Conservation (phyloP, 768 basidiomycete genomes). For the Cubamyces lactineus region DNA sequence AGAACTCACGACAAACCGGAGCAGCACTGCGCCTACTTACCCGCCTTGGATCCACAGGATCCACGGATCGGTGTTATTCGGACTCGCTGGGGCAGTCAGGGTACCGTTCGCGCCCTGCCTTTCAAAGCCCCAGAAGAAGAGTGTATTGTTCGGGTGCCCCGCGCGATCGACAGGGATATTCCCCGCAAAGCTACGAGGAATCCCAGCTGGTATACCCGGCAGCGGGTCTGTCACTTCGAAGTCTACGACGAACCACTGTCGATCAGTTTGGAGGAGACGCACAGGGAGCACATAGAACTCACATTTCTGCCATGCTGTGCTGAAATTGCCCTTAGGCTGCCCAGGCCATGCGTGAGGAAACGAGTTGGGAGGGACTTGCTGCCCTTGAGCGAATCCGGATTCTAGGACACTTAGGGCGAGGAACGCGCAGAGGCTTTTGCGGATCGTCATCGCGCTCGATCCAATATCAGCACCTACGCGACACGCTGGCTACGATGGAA, state of each 20-base stretch:
- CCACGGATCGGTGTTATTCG: slow-evolving; percentile 58
- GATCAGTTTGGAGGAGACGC: not conserved
- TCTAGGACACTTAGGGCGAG: not conserved
- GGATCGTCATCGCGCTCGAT: not conserved
- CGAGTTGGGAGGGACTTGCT: slow-evolving; percentile 19
- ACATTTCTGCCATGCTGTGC: slow-evolving; percentile 32
- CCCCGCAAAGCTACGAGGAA: slow-evolving; percentile 36
- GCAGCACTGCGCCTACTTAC: slow-evolving; percentile 34
- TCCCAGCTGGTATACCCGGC: slow-evolving; percentile 30
- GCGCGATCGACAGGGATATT: slow-evolving; percentile 34
- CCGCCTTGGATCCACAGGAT: slow-evolving; percentile 78
- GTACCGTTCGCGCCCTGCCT: slow-evolving; percentile 36
- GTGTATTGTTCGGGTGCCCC: slow-evolving; percentile 36
- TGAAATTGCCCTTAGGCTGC: slow-evolving; percentile 27
- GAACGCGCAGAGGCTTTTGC: not conserved
- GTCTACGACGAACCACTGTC: slow-evolving; percentile 24
- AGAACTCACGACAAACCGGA: not conserved
- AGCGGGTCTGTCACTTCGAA: slow-evolving; percentile 31
- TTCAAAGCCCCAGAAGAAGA: slow-evolving; percentile 40
- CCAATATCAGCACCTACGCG: too few species aligned
- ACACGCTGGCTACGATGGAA: too few species aligned
- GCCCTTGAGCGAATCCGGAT: not conserved
- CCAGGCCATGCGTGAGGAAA: slow-evolving; percentile 33
- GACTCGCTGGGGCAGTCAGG: slow-evolving; percentile 44
- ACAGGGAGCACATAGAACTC: not conserved